Base-by-base conservation (phyloP, 371 early-diverging fungal genomes). In the Zychaea mexicana region DNA sequence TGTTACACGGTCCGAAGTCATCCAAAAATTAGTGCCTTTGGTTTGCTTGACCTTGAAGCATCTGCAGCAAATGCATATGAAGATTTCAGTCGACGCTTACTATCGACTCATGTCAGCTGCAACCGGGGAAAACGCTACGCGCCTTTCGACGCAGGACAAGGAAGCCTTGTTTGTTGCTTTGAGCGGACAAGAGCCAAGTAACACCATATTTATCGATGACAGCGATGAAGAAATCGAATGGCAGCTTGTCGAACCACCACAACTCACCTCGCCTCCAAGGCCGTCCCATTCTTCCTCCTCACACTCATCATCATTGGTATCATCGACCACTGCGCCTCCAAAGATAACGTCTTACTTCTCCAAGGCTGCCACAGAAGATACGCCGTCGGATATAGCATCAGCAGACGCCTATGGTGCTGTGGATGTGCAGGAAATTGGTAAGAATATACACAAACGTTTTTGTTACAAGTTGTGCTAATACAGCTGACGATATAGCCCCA, bases 141-240 rank as follows among this genome's bases (percentile, higher is more conserved):
- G 71, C 33, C 33, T 82, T 2, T 59, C 61, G 1, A 27, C 55
- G 12, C 46, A 42, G 3, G 72, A 78, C 52, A 76, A 66, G 57
- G 70, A 76, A 57, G 22, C 47, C 0, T 26, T 82, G 5, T 76
- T 76, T 28, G 57, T 64, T 47, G 70, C 69, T 0, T 61, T 82
- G 0, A 71, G 73, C 32, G 64, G 71, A 0, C 83, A 82, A 52
- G 75, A 82, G 36, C 80, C 80, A 6, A 64, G 55, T 9, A 69
- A 78, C 57, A 65, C 62, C 7, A 77, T 82, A 22, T 74, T 74
- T 54, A 32, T 82, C 12, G 76, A 78, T 24, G 82, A 82, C 22
- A 76, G 74, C 36, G 81, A 80, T 42, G 76, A 77, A 38, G 66
- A 74, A 13, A 46, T 74, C 0, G 74, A 71, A 26, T 79, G 79